These are phyloP conservation scores for Cardiospermum halicacabum DNA, from an alignment of 345 rosid species.

Conservation along the genomic window DNA sequence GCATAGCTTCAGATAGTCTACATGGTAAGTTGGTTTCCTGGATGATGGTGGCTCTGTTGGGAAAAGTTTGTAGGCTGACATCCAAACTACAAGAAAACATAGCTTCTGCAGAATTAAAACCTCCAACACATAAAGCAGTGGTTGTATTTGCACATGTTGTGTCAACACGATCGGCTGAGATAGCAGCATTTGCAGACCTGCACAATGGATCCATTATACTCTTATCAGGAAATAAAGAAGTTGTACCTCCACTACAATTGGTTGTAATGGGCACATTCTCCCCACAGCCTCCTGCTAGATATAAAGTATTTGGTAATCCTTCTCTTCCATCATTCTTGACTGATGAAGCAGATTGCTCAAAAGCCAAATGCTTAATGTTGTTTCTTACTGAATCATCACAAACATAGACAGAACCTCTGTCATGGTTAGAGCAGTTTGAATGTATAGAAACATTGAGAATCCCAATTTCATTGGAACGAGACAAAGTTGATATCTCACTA, in stretches of 20 bases:
- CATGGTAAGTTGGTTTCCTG: conserved; percentile 20
- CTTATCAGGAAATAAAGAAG: conserved; percentile 27
- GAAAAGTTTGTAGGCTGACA: conserved; percentile 19
- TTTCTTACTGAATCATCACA: conserved; percentile 13
- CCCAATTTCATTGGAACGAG: conserved; percentile 20
- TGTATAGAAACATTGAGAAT: background rate
- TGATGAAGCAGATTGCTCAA: conserved; percentile 23
- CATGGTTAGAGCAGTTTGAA: conserved; percentile 17
- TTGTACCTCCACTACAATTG: conserved; percentile 16
- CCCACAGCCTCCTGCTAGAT: conserved; percentile 22
- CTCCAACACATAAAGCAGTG: conserved; percentile 33
- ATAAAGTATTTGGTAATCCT: conserved; percentile 17
- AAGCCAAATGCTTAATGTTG: conserved; percentile 19
- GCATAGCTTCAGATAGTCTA: conserved; percentile 23
- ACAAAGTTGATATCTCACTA: background rate
- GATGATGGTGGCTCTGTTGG: conserved; percentile 18
- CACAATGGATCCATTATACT: conserved; percentile 16
- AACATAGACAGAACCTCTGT: conserved; percentile 14
- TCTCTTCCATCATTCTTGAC: conserved; percentile 18
- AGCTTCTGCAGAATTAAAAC: conserved; percentile 25
- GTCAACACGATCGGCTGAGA: conserved; percentile 28
- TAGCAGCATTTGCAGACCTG: conserved; percentile 28
- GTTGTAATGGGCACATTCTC: conserved; percentile 19
- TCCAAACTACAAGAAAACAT: conserved; percentile 15
- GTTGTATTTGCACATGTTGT: conserved; percentile 29